These are phyloP conservation scores for Gardenia jasminoides DNA, from an alignment of 257 asterid species.

Conservation along the genomic window DNA sequence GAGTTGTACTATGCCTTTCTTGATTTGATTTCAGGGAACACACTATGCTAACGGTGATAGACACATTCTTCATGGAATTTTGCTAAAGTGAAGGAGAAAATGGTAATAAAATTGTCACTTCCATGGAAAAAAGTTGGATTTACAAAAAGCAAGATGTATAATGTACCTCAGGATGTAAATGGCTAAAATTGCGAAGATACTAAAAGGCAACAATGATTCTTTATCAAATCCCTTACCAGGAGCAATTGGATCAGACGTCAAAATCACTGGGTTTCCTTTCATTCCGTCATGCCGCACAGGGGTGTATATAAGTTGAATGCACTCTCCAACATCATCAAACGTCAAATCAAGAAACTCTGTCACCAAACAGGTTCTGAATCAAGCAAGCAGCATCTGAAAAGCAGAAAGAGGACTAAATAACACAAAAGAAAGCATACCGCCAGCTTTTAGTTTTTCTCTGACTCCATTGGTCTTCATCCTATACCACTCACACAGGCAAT, in stretches of 20 bases:
- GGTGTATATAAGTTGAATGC: constrained; percentile 69
- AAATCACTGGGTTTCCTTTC: constrained; percentile 55
- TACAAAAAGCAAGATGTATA: too few species aligned
- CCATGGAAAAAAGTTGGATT: neutral
- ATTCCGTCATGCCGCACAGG: constrained; percentile 88
- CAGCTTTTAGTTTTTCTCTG: constrained; percentile 56
- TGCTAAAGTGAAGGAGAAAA: neutral
- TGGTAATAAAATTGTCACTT: neutral
- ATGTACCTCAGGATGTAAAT: neutral
- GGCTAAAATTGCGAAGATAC: neutral
- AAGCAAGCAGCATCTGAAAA: constrained; percentile 18
- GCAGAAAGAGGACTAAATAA: constrained; percentile 4
- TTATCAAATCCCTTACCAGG: constrained; percentile 52
- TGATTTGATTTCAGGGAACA: neutral
- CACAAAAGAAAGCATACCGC: constrained; percentile 43
- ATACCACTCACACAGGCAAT: constrained; percentile 81
- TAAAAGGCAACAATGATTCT: neutral
- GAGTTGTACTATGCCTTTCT: neutral
- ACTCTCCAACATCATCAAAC: constrained; percentile 63
- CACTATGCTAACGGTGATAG: neutral
- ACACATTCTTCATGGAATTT: neutral
- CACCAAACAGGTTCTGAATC: constrained; percentile 17
- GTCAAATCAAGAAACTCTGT: constrained; percentile 79
- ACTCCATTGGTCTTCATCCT: constrained; percentile 56
- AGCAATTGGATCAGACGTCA: constrained; percentile 62